Conservation (phyloP, 2,329 filamentous ascomycete species). For the Calonectria ilicicola region DNA sequence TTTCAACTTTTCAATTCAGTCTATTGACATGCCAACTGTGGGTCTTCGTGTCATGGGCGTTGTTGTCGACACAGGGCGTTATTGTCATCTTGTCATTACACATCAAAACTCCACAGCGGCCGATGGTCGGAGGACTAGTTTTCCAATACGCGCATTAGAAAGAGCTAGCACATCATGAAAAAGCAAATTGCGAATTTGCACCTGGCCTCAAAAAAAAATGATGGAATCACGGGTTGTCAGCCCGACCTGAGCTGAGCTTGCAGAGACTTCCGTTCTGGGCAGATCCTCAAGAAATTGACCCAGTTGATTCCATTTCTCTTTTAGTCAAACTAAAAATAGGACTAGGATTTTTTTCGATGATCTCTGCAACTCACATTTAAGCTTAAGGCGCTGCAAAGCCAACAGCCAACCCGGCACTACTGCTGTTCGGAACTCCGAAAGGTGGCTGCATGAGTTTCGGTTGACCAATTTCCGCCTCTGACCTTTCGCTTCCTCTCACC, state of each 20-base stretch:
- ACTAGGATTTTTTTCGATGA: not conserved
- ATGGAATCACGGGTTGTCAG: too few species aligned
- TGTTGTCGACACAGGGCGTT: slow-evolving; percentile 3
- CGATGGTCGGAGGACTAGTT: not conserved
- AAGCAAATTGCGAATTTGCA: not conserved
- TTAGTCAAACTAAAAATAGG: not conserved
- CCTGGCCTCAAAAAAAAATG: not conserved
- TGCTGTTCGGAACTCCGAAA: not conserved
- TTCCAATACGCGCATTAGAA: not conserved
- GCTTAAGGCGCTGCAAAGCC: not conserved
- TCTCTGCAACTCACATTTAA: not conserved
- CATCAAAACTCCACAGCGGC: not conserved
- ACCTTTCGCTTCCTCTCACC: not conserved
- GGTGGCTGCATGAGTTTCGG: not conserved
- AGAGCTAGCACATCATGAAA: not conserved
- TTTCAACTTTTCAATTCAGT: not conserved
- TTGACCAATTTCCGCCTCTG: not conserved
- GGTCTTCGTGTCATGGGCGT: slow-evolving; percentile 5
- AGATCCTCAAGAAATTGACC: not conserved
- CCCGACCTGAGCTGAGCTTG: too few species aligned
- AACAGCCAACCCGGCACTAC: not conserved
- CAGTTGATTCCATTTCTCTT: not conserved
- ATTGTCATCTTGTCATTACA: slow-evolving; percentile 7
- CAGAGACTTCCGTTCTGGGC: not conserved
- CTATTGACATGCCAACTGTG: not conserved